Evolutionary conservation across 192 early-diverging fungal species (phyloP).

Genomic region (Physocladia obscura): DNA sequence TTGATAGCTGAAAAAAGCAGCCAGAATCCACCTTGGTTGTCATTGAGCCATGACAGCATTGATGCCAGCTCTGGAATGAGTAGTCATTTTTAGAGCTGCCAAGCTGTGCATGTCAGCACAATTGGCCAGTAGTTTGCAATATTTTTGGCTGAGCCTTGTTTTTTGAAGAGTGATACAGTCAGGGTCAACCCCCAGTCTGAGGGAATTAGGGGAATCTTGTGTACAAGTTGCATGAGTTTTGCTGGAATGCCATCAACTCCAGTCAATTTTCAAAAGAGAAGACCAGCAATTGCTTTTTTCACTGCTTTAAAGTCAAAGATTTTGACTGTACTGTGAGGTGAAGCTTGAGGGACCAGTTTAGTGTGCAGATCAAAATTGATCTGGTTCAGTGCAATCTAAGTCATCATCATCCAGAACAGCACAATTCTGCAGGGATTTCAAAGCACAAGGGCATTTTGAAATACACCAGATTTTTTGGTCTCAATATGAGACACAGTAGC

Average conservation of each 20-base stretch:
- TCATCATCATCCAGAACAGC: too few species aligned
- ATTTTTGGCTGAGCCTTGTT: background rate
- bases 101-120: too few species aligned
- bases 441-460: too few species aligned
- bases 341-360: background rate
- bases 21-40: too few species aligned
- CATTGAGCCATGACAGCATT: background rate
- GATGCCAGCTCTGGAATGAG: background rate
- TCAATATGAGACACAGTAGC: too few species aligned
- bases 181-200: background rate
- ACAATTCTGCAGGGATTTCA: too few species aligned
- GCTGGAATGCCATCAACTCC: background rate
- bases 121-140: too few species aligned
- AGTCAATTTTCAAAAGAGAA: background rate
- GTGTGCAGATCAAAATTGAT: background rate
- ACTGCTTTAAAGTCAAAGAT: background rate
- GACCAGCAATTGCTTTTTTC: background rate
- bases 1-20: background rate
- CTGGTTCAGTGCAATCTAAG: too few species aligned
- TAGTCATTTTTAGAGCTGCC: background rate
- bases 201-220: background rate
- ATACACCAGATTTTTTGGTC: too few species aligned
- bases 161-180: slow-evolving; percentile 2
- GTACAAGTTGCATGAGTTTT: background rate
- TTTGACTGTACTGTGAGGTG: background rate